A percentile compares a stretch with the other conserved stretches of the same genome.
phyloP scores from a whole-genome alignment of 2,329 filamentous ascomycete genomes.

The Orbilia javanica region DNA sequence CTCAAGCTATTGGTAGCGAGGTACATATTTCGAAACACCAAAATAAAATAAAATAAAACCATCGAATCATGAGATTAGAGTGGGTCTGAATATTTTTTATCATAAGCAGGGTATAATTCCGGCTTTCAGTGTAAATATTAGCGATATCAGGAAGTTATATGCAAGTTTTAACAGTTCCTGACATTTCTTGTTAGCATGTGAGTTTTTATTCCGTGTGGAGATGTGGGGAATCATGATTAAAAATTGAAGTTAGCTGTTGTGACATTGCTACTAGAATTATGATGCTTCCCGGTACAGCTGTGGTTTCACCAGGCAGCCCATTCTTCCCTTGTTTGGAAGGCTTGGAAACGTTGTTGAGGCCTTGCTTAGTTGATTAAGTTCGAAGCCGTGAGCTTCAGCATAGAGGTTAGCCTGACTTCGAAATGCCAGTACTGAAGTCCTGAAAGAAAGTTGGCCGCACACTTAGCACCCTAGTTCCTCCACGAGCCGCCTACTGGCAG shows the following conservation, averaged over 20 bases:
- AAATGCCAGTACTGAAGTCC: not conserved
- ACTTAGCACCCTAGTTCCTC: not conserved
- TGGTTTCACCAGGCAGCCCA: not conserved
- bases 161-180: not conserved
- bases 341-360: not conserved
- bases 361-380: not conserved
- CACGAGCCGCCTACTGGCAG: not conserved
- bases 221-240: not conserved
- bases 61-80: not conserved
- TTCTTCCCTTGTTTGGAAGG: not conserved
- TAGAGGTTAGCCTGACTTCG: not conserved
- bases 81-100: not conserved
- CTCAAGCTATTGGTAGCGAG: slow-evolving; percentile 3
- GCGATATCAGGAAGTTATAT: not conserved
- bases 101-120: not conserved
- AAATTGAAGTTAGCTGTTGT: not conserved
- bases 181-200: not conserved
- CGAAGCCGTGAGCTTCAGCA: not conserved
- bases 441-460: not conserved
- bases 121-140: not conserved
- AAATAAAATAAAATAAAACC: slow-evolving; percentile 11
- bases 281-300: not conserved
- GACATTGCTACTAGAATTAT: not conserved
- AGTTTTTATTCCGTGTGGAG: not conserved
- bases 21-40: slow-evolving; percentile 15